phyloP scores from a whole-genome alignment of 1,139 yeast species.

The Zygosaccharomyces pseudobailii region DNA sequence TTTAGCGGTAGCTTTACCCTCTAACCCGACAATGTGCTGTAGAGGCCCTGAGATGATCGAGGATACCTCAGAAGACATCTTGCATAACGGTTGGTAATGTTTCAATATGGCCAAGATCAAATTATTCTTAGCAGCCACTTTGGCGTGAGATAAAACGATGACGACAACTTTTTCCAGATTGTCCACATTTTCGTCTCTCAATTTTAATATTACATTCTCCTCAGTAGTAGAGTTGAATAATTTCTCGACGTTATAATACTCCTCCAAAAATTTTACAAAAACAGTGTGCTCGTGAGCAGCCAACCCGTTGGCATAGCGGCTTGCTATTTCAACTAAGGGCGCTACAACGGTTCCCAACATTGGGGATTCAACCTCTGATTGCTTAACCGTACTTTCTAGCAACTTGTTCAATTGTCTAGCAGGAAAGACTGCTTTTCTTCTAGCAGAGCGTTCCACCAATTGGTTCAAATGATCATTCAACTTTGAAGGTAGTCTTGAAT shows the following conservation, averaged over 20 bases:
- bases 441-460: conserved; percentile 61
- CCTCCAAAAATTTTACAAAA: conserved; percentile 61
- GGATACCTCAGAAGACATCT: conserved; percentile 64
- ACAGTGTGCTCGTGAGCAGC: conserved; percentile 78
- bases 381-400: conserved; percentile 39
- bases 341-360: conserved; percentile 55
- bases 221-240: conserved; percentile 74
- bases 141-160: conserved; percentile 80
- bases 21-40: conserved; percentile 78
- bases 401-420: conserved; percentile 72
- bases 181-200: conserved; percentile 83
- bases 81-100: conserved; percentile 71
- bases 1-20: conserved; percentile 84
- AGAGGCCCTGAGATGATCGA: conserved; percentile 64
- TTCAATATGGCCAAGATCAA: conserved; percentile 79
- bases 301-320: conserved; percentile 68
- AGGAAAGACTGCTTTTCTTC: conserved; percentile 83
- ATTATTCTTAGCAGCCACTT: conserved; percentile 90
- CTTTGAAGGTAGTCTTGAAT: conserved; percentile 77
- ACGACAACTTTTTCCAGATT: conserved; percentile 69
- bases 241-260: conserved; percentile 72
- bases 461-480: conserved; percentile 64
- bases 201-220: conserved; percentile 76
- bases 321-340: conserved; percentile 70
- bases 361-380: conserved; percentile 45